Percentiles rank a stretch among this genome's conserved stretches.
Conservation (phyloP, 108 stramenopile species). For the Conticribra weissflogii region DNA sequence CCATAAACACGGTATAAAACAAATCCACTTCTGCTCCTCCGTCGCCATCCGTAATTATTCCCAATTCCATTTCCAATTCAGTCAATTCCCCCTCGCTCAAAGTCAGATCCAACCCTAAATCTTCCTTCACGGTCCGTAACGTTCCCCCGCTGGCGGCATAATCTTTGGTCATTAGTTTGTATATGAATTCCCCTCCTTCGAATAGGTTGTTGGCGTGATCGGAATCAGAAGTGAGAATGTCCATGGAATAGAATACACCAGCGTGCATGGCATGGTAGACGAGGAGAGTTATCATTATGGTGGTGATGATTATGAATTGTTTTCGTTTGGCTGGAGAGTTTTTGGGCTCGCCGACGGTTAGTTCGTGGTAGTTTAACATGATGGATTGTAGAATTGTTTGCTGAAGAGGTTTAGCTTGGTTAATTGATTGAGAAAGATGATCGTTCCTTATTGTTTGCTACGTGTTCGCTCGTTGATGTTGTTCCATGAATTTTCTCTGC, state of each 20-base stretch:
- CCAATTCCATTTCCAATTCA: slow-evolving; percentile 47
- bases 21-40: slow-evolving; percentile 45
- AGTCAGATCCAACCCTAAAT: slow-evolving; percentile 36
- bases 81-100: too few relatives aligned
- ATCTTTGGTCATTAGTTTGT: slow-evolving; percentile 64
- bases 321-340: slow-evolving; percentile 55
- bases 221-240: slow-evolving; percentile 12
- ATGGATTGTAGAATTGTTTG: neutral
- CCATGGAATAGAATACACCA: slow-evolving; percentile 47
- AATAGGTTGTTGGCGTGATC: slow-evolving; percentile 41
- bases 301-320: slow-evolving; percentile 62
- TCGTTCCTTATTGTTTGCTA: neutral
- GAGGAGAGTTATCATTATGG: slow-evolving; percentile 50
- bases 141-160: slow-evolving; percentile 66
- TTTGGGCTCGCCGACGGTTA: slow-evolving; percentile 60
- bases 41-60: neutral
- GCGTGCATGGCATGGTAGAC: slow-evolving; percentile 53
- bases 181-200: slow-evolving; percentile 70
- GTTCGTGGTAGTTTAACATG: slow-evolving; percentile 79
- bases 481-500: too few relatives aligned
- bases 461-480: too few relatives aligned
- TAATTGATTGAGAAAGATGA: neutral
- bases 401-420: too few relatives aligned
- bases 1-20: slow-evolving; percentile 68
- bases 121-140: slow-evolving; percentile 23